Evolutionary conservation across 2,329 filamentous ascomycete species (phyloP).

Genomic region (Diaporthe ampelina): DNA sequence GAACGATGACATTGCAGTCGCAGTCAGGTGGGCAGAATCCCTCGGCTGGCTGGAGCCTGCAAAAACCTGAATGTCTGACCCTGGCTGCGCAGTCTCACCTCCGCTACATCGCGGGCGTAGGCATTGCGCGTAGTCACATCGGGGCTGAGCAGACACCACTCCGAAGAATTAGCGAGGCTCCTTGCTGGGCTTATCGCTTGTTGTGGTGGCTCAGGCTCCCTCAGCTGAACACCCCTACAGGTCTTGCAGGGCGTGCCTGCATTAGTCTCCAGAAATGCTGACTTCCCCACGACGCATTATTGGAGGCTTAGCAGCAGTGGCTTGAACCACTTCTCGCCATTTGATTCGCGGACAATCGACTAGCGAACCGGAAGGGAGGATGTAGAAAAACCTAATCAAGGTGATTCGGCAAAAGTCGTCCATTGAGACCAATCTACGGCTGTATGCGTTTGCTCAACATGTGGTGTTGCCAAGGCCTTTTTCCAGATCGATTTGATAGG

Average conservation of each 20-base stretch:
- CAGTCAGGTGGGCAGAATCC: not conserved
- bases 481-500: no score
- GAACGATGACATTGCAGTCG: not conserved
- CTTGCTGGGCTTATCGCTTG: not conserved
- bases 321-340: not conserved
- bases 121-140: not conserved
- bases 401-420: no score
- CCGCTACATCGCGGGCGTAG: not conserved
- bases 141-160: constrained; percentile 19
- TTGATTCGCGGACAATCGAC: not conserved
- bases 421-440: no score
- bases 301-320: constrained; percentile 13
- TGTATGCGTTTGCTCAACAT: no score
- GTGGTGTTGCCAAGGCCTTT: no score
- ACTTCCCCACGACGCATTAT: constrained; percentile 4
- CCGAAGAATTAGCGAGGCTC: not conserved
- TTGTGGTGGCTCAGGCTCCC: not conserved
- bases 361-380: not conserved
- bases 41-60: not conserved
- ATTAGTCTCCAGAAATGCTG: constrained; percentile 23
- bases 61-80: not conserved
- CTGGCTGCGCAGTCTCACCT: not conserved
- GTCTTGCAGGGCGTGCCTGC: constrained; percentile 3
- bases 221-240: constrained; percentile 1
- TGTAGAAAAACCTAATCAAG: not conserved